Evolutionary conservation across 1,284 basidiomycete species (phyloP), one percentile per base, ranked within the genome.

Genomic region (Ustilago xerochloae): DNA sequence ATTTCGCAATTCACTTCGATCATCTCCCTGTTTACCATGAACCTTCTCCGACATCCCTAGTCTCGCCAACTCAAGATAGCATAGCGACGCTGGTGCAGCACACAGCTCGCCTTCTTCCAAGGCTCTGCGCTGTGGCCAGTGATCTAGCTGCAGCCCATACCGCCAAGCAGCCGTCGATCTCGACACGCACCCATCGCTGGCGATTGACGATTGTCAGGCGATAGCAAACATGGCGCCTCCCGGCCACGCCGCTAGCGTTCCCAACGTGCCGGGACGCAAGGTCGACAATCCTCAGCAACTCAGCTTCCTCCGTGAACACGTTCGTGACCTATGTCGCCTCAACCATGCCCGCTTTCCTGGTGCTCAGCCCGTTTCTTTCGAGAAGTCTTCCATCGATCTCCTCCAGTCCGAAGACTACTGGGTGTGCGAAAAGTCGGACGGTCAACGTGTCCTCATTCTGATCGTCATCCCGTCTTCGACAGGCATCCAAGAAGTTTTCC

Each of bases 351-450:
- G 76, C 26, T 81, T 81, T 22, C 78, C 78, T 3, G 80, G 80
- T 18, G 74, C 80, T 1, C 80, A 81, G 33, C 80, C 80, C n/a
- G 80, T 81, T 35, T 78, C 76, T 22, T 81, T 81, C 47, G 72
- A 77, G 29, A 78, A 75, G 38, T 33, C 47, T 4, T 72, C 69
- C 15, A 66, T 81, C 38, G 57, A 59, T 10, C 53, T 73, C 20
- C 66, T 81, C 20, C 49, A 65, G 24, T 60, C 61, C 20, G 71
- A 81, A 30, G 80, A 81, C 84, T 99, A 92, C 84, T 99, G 96
- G 96, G 96, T 99, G 29, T 97, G 94, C 86, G 97, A 99, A 86
- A 99, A 99, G 87, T 97, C 94, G n/a, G 97, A 99, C 83, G 97
- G 97, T 3, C 86, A 98, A 55, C 90, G 97, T 41, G 93, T 99